Conservation (phyloP, 352 stramenopile genomes). For the Globisporangium nunn region DNA sequence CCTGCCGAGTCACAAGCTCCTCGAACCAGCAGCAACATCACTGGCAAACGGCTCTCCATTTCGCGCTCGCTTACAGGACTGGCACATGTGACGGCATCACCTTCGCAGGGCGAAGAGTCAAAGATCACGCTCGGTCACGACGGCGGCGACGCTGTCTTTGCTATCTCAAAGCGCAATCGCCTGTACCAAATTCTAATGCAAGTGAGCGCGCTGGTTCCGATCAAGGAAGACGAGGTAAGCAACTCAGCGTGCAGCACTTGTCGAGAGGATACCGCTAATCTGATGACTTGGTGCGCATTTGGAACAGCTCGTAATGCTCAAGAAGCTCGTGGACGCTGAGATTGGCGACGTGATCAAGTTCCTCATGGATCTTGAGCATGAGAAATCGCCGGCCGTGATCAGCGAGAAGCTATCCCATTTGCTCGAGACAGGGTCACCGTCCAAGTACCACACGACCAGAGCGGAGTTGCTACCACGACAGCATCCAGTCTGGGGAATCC, state of each 20-base stretch:
- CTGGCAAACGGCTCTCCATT: constrained; percentile 4
- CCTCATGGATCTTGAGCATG: constrained; percentile 37
- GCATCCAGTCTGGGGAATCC: constrained; percentile 50
- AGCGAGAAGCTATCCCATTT: constrained; percentile 28
- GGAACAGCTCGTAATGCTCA: constrained; percentile 45
- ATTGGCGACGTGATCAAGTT: constrained; percentile 65
- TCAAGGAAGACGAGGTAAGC: constrained; percentile 54
- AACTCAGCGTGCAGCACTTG: neutral
- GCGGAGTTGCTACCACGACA: constrained; percentile 21
- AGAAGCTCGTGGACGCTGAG: constrained; percentile 68
- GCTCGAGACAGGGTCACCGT: constrained; percentile 44
- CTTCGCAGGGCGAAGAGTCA: constrained; percentile 27
- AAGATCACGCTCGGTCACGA: constrained; percentile 48
- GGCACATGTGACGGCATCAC: constrained; percentile 11
- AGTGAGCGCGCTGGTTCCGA: constrained; percentile 29
- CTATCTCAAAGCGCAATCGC: constrained; percentile 42
- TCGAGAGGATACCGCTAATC: neutral
- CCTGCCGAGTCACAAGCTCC: neutral
- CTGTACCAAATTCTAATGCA: constrained; percentile 66
- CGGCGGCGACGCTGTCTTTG: constrained; percentile 25
- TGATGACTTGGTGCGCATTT: too few species aligned
- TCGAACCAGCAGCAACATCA: neutral
- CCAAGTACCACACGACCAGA: constrained; percentile 32
- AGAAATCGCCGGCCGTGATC: constrained; percentile 22
- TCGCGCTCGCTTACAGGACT: constrained; percentile 6